A percentile compares a stretch with the other conserved stretches of the same genome.
These are phyloP conservation scores for Ogataea neopini DNA, from an alignment of 805 yeast genomes.

Conservation along the genomic window DNA sequence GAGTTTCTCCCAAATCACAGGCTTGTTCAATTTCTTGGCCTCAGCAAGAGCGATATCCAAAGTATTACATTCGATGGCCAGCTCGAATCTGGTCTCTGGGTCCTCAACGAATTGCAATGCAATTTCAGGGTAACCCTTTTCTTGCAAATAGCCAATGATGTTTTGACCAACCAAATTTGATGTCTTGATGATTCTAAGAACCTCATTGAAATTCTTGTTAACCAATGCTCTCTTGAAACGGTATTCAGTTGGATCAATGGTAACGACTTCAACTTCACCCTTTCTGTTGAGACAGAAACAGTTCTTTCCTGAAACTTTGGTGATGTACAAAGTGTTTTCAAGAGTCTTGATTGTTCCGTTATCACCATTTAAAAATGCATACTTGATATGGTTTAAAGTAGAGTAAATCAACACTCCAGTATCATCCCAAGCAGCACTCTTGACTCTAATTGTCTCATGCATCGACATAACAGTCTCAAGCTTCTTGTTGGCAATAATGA, in stretches of 20 bases:
- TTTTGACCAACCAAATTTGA: slow-evolving; percentile 97
- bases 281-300: slow-evolving; percentile 82
- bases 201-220: slow-evolving; percentile 88
- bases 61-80: slow-evolving; percentile 93
- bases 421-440: slow-evolving; percentile 98
- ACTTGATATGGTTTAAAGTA: slow-evolving; percentile 93
- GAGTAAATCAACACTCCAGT: slow-evolving; percentile 88
- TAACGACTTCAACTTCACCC: slow-evolving; percentile 76
- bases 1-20: slow-evolving; percentile 74
- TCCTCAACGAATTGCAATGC: slow-evolving; percentile 97
- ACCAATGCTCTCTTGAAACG: slow-evolving; percentile 92
- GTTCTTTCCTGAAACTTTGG: slow-evolving; percentile 65
- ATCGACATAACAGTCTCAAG: slow-evolving; percentile 77
- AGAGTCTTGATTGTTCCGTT: slow-evolving; percentile 91
- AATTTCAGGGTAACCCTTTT: slow-evolving; percentile 95
- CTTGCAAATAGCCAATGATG: slow-evolving; percentile 90
- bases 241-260: slow-evolving; percentile 95
- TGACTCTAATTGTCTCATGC: slow-evolving; percentile 96
- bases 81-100: slow-evolving; percentile 92
- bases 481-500: slow-evolving; percentile 80
- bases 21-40: slow-evolving; percentile 73
- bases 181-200: slow-evolving; percentile 79
- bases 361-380: slow-evolving; percentile 91
- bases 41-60: slow-evolving; percentile 83
- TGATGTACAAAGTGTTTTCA: slow-evolving; percentile 82